A percentile compares a stretch with the other conserved stretches of the same genome.
These are phyloP conservation scores for Hirschioporus abietinus DNA, from an alignment of 768 basidiomycete species.

Conservation along the genomic window DNA sequence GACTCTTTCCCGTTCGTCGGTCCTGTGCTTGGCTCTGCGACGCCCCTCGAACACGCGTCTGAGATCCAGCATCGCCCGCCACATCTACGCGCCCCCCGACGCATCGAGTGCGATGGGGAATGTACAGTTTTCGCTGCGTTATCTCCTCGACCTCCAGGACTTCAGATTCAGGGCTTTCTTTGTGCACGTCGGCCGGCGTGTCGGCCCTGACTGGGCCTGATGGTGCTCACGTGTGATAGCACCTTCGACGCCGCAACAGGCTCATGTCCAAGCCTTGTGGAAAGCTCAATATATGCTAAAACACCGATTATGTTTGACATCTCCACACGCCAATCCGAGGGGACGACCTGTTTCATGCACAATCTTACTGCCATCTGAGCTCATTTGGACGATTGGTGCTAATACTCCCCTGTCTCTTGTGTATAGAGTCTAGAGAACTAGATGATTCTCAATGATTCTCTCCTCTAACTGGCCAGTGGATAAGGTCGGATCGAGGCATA, in stretches of 20 bases:
- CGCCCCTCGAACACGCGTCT: background rate
- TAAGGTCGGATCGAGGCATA: background rate
- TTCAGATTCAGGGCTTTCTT: background rate
- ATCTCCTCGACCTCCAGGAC: background rate
- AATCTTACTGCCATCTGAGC: background rate
- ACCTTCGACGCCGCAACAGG: background rate
- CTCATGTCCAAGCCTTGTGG: background rate
- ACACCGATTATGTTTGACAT: background rate
- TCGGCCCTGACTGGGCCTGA: background rate
- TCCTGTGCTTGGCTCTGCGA: background rate
- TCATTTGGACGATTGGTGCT: background rate
- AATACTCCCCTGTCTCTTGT: background rate
- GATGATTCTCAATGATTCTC: background rate
- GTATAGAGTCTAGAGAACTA: background rate
- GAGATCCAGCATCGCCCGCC: background rate
- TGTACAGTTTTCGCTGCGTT: background rate
- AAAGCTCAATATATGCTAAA: background rate
- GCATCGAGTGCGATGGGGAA: background rate
- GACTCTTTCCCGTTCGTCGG: background rate
- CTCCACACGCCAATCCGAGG: background rate
- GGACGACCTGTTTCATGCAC: background rate
- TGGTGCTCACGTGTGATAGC: constrained; percentile 1
- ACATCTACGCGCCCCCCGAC: background rate
- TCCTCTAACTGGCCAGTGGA: background rate
- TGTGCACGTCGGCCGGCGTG: background rate